These are phyloP conservation scores for Phialophora chinensis DNA, from an alignment of 2,329 filamentous ascomycete genomes.

Conservation along the genomic window DNA sequence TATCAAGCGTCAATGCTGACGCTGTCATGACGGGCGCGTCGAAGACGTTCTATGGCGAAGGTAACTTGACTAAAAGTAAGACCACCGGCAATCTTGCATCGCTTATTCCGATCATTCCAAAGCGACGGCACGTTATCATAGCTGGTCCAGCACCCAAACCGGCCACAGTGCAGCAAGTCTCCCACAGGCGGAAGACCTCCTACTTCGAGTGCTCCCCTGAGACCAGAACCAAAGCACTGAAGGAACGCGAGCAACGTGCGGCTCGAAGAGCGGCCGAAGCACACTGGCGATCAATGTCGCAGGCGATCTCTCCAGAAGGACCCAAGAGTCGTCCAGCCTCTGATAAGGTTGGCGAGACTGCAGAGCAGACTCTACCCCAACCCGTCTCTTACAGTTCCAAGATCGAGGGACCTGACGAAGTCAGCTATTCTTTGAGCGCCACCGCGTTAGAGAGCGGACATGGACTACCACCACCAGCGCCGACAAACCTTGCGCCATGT, in stretches of 20 bases:
- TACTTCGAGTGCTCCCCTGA: conserved; percentile 30
- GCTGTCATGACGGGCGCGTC: conserved; percentile 20
- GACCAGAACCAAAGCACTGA: conserved; percentile 18
- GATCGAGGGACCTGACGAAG: not conserved
- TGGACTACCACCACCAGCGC: conserved; percentile 7
- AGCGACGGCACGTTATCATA: conserved; percentile 9
- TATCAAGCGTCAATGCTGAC: conserved; percentile 34
- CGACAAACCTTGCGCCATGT: not conserved
- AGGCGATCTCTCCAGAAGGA: not conserved
- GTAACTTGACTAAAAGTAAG: conserved; percentile 35
- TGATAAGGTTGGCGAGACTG: not conserved
- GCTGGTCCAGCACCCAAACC: conserved; percentile 11
- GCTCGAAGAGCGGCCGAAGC: conserved; percentile 20
- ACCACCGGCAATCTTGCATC: conserved; percentile 35
- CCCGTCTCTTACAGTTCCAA: not conserved
- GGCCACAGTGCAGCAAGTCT: conserved; percentile 1
- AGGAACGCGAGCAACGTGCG: conserved; percentile 23
- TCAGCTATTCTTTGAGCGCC: conserved; percentile 16
- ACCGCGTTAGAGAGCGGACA: conserved; percentile 30
- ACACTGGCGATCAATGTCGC: conserved; percentile 19
- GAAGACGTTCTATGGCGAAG: conserved; percentile 25
- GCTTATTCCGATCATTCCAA: conserved; percentile 26
- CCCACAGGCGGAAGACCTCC: conserved; percentile 20
- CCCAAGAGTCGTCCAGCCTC: conserved; percentile 10
- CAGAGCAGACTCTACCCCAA: not conserved